Evolutionary conservation across 2,329 filamentous ascomycete genomes (phyloP), one percentile per base, ranked within the genome.

Genomic region (Epichloe gansuensis): DNA sequence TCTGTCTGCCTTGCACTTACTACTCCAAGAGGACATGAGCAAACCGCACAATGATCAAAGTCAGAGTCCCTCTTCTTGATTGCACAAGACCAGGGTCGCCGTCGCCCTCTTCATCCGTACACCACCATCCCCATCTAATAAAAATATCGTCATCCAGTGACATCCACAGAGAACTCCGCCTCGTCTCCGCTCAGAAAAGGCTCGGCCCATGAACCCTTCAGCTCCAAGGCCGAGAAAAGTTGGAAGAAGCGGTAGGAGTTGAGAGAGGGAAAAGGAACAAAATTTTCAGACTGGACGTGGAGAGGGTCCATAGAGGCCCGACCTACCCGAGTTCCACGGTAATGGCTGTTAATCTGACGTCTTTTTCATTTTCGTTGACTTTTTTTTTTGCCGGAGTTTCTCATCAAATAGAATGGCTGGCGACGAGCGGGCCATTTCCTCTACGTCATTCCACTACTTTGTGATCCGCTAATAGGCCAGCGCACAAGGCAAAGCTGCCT

Each of bases 121-220:
- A 37, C 46, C 35, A 52, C 44, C 50, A 47, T 48, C 9, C 21
- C 46, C 31, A 39, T 52, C 46, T 46, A 48, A 47, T 50, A 37
- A 53, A 41, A 39, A 15, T 35, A 50, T 53, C 52, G 47, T 50
- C 47, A 43, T 44, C 47, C 47, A 46, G 35, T 42, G 15, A 28
- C 47, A 43, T 44, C 47, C 47, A 46, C 42, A 47, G 15, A 28
- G 42, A 46, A 47, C 52, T 53, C 52, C 52, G 47, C 52, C 23
- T 41, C 42, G 51, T 53, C 51, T 53, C 51, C 41, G 46, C 41
- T 34, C 45, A 13, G 8, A 11, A 46, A 31, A 34, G 25, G 15
- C 35, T 31, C 6, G 43, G n/a, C 23, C 43, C 11, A 51, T 31
- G 37, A 35, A 23, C 34, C 25, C 50, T 37, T 39, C 37, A 25